Evolutionary conservation across 1,284 basidiomycete species (phyloP).

Genomic region (Puccinia triticina): DNA sequence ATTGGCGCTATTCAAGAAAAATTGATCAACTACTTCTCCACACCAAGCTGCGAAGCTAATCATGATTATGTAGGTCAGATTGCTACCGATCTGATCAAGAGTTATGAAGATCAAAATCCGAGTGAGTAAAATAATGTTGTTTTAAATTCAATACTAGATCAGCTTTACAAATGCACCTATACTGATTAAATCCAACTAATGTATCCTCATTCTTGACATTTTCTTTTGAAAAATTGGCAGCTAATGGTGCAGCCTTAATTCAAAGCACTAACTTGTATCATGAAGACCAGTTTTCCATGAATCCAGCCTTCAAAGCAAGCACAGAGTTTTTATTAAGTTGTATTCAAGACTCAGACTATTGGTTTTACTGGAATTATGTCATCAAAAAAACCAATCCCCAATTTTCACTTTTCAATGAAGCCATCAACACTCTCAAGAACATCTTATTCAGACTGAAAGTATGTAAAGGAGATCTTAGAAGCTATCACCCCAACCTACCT

Average conservation of each 20-base stretch:
- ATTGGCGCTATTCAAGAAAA: too few species aligned
- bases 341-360: neutral
- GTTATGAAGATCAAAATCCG: too few species aligned
- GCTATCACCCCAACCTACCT: neutral
- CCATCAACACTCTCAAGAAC: neutral
- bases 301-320: neutral
- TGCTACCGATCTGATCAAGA: too few species aligned
- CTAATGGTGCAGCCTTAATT: neutral
- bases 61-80: too few species aligned
- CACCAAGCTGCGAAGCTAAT: too few species aligned
- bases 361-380: neutral
- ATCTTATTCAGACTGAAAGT: neutral
- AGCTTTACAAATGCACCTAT: neutral
- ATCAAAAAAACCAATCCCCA: neutral
- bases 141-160: neutral
- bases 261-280: neutral
- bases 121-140: too few species aligned
- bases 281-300: neutral
- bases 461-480: neutral
- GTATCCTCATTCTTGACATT: too few species aligned
- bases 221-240: neutral
- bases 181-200: neutral
- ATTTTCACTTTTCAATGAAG: neutral
- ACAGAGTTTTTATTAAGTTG: neutral
- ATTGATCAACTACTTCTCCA: too few species aligned